Percentiles rank a stretch among this genome's conserved stretches.
Conservation (phyloP, 225 moss, liverwort and hornwort genomes). For the Sphagnum tenellum region DNA sequence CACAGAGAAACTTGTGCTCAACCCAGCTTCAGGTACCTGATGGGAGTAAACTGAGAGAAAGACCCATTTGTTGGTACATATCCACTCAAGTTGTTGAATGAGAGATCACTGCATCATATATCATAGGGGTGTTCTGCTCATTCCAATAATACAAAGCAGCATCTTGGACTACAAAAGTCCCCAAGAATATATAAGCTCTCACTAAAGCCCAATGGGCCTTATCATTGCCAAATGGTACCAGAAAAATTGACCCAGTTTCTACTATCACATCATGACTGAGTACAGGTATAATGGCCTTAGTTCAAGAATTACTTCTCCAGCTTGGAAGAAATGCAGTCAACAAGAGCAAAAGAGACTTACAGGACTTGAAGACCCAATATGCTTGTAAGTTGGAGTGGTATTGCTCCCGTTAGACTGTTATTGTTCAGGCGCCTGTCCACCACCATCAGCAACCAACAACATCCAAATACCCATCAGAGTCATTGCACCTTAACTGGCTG, state of each 20-base stretch:
- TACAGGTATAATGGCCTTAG: no score
- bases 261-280: no score
- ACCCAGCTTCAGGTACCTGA: constrained; percentile 43
- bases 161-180: no score
- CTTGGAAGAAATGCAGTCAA: no score
- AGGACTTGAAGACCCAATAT: constrained; percentile 81
- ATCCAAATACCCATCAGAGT: neutral
- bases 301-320: no score
- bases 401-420: constrained; percentile 63
- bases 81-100: constrained; percentile 74
- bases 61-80: constrained; percentile 86
- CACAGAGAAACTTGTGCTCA: neutral
- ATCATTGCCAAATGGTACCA: no score
- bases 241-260: no score
- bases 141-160: no score
- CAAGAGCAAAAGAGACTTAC: constrained; percentile 39
- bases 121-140: no score
- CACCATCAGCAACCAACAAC: neutral
- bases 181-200: no score
- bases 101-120: constrained; percentile 74
- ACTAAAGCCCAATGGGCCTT: no score
- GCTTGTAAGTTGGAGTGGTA: constrained; percentile 68
- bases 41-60: constrained; percentile 83
- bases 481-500: no score
- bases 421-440: constrained; percentile 83